Evolutionary conservation across 306 rosid species (phyloP).

Genomic region (Bauhinia variegata): DNA sequence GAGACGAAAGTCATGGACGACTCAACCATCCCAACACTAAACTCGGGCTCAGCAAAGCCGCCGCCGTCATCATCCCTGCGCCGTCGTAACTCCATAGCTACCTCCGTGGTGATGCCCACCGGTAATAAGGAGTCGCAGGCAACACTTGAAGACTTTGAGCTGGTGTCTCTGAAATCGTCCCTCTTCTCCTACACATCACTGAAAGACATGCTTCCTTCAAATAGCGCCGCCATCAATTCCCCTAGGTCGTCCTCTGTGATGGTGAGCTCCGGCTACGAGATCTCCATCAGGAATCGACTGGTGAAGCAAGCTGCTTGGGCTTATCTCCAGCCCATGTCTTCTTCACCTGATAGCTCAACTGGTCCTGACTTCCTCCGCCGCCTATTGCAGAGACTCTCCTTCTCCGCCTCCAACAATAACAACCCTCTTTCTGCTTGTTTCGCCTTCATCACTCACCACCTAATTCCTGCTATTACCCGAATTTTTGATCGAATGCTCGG

Average conservation of each 20-base stretch:
- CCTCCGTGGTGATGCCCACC: conserved; percentile 42
- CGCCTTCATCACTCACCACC: conserved; percentile 29
- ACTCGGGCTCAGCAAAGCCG: background rate
- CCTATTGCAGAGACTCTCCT: conserved; percentile 18
- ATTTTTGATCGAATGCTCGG: conserved; percentile 29
- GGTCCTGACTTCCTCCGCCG: conserved; percentile 29
- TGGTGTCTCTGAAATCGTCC: conserved; percentile 35
- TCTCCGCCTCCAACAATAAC: background rate
- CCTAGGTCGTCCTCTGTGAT: conserved; percentile 19
- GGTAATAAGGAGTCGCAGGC: conserved; percentile 20
- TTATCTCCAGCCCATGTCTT: conserved; percentile 84
- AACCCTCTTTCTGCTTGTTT: conserved; percentile 27
- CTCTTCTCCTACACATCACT: conserved; percentile 64
- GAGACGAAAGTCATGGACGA: conserved; percentile 33
- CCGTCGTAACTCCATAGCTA: conserved; percentile 63
- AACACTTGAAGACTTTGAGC: conserved; percentile 36
- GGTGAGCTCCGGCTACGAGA: conserved; percentile 50
- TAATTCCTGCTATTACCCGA: conserved; percentile 31
- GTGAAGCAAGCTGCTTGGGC: conserved; percentile 98
- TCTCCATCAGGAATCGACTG: conserved; percentile 62
- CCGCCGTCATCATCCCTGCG: conserved; percentile 37
- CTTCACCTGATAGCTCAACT: conserved; percentile 39
- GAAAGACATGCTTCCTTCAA: conserved; percentile 58
- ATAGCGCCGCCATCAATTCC: conserved; percentile 27
- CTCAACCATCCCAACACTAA: conserved; percentile 11